phyloP scores from a whole-genome alignment of 163 green algal genomes.

The Chlamydomonas reinhardtii region DNA sequence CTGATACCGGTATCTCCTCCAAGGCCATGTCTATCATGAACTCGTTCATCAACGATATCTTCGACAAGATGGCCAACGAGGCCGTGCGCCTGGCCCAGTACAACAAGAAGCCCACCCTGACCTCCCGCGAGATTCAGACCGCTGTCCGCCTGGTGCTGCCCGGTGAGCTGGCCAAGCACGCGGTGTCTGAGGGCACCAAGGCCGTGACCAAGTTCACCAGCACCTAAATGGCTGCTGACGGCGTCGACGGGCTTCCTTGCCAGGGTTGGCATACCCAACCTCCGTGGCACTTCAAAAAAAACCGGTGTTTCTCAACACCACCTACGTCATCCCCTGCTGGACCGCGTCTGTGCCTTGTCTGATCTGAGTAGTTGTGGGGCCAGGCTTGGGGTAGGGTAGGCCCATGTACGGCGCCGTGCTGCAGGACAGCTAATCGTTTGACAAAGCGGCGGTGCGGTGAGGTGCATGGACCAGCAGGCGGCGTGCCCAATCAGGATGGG shows the following conservation, averaged over 20 bases:
- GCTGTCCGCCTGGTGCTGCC: constrained; percentile 84
- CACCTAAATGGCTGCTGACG: constrained; percentile 62
- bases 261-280: neutral
- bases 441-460: too few relatives aligned
- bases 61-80: constrained; percentile 94
- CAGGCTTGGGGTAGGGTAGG: too few relatives aligned
- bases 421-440: too few relatives aligned
- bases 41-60: constrained; percentile 94
- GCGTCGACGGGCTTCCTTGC: neutral
- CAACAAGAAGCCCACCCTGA: constrained; percentile 93
- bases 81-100: constrained; percentile 74
- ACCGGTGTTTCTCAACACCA: constrained; percentile 54
- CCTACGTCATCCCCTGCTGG: too few relatives aligned
- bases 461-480: too few relatives aligned
- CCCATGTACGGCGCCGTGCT: too few relatives aligned
- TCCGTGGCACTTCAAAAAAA: neutral
- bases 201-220: constrained; percentile 97
- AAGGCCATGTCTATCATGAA: constrained; percentile 85
- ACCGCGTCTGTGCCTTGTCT: too few relatives aligned
- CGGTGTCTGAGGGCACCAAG: constrained; percentile 96
- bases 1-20: constrained; percentile 67
- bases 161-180: constrained; percentile 94
- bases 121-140: constrained; percentile 84
- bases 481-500: too few relatives aligned
- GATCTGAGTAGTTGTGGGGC: too few relatives aligned